Base-by-base conservation (phyloP, 805 yeast genomes). In the Groenewaldozyma salmanticensis region DNA sequence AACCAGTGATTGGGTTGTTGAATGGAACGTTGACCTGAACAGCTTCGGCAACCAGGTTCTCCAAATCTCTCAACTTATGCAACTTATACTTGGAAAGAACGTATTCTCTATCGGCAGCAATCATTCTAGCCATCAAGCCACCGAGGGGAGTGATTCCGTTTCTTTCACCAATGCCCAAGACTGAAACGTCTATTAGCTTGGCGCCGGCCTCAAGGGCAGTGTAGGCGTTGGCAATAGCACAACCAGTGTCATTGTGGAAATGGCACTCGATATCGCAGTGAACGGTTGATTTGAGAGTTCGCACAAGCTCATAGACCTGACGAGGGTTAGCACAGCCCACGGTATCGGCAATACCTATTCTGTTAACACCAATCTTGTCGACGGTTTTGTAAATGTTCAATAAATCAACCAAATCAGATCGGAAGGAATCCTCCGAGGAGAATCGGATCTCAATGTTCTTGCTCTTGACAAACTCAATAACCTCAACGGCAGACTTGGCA, bases 251-350 rank as follows among this genome's bases (percentile, higher is more conserved):
- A 64, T 90, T 85, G 70, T 90, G 98, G 84, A 90, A 92, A 65
- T 90, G 98, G 64, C 96, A 85, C 70, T 90, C 98, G 57, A 90
- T 88, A 62, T 90, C 98, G 71, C 97, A 90, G 29, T 84, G 80
- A 38, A 90, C 97, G 38, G 90, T 95, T 11, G 88, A 78, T 67
- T 79, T 85, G 63, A 90, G 77, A 34, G 98, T 92, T 60, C 94
- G 80, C 49, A 90, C 92, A 54, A 90, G 76, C 69, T 90, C 98
- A 65, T 90, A 90, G 45, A 90, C 98, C 68, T 92, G 97, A 69
- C 98, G 80, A 56, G 98, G 98, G 71, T 90, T 90, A 51, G 98
- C 98, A 64, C 97, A 82, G 38, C 98, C 98, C 43, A 90, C 98
- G 29, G 98, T 90, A 64, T 90, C 98, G 52, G 98, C 98, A 68